Conservation (phyloP, 1,284 basidiomycete genomes). For the Sporisorium scitamineum region DNA sequence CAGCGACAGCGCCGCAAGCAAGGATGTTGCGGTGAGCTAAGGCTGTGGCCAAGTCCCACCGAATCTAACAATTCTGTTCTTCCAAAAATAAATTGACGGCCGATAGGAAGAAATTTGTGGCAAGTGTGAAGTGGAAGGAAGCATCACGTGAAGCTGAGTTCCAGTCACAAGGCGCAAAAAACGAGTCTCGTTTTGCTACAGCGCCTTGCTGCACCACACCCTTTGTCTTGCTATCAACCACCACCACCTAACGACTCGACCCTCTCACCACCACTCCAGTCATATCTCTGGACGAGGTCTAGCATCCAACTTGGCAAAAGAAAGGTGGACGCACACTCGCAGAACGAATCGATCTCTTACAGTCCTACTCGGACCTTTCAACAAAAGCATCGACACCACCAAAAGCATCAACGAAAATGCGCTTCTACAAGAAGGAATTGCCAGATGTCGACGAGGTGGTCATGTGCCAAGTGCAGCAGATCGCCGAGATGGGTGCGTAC, state of each 20-base stretch:
- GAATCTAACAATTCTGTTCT: background rate
- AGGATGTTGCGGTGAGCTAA: too few relatives aligned
- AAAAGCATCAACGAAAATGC: conserved; percentile 55
- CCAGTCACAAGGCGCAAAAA: conserved; percentile 29
- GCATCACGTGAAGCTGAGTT: conserved; percentile 40
- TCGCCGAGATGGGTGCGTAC: conserved; percentile 99
- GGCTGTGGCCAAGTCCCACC: conserved; percentile 3
- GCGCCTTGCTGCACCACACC: conserved; percentile 2
- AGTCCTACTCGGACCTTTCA: too few relatives aligned
- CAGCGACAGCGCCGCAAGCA: too few relatives aligned
- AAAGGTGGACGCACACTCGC: background rate
- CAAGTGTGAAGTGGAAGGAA: background rate
- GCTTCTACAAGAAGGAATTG: conserved; percentile 68
- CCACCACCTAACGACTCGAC: background rate
- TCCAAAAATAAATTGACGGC: conserved; percentile 11
- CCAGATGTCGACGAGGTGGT: conserved; percentile 88
- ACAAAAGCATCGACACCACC: background rate
- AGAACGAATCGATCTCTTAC: background rate
- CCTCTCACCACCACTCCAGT: background rate
- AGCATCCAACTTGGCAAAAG: too few relatives aligned
- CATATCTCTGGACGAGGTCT: background rate
- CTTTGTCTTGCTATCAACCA: conserved; percentile 1
- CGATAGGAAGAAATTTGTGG: conserved; percentile 42
- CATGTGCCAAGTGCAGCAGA: conserved; percentile 99
- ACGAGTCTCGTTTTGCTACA: background rate